Conservation (phyloP, 306 rosid genomes). For the Acacia crassicarpa region DNA sequence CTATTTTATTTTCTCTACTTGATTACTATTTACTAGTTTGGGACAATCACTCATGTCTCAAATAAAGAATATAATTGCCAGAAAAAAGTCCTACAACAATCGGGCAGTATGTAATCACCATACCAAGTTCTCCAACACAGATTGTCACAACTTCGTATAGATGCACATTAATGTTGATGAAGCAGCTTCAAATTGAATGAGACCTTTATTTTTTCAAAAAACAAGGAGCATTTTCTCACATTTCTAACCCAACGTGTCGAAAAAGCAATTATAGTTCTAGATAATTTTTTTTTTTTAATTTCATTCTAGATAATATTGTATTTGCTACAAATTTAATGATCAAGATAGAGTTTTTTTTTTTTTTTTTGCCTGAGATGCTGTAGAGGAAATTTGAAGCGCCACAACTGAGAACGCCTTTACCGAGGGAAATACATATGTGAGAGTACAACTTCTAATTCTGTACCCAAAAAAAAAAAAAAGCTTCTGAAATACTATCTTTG, state of each 20-base stretch:
- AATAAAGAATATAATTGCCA: too few relatives aligned
- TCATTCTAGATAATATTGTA: neutral
- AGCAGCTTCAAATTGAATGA: neutral
- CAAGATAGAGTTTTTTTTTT: neutral
- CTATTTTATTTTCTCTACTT: neutral
- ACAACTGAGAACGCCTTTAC: neutral
- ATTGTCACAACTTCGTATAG: neutral
- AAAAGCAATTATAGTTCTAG: neutral
- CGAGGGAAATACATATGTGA: neutral
- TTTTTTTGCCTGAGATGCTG: neutral
- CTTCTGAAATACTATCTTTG: neutral
- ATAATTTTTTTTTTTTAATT: too few relatives aligned
- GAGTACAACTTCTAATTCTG: constrained; percentile 8
- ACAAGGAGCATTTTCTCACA: neutral
- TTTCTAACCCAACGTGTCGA: neutral
- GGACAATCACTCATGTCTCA: too few relatives aligned
- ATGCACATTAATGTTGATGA: neutral
- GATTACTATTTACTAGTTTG: neutral
- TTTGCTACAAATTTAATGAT: neutral
- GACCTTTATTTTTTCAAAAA: neutral
- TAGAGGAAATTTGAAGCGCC: neutral
- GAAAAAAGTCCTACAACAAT: too few relatives aligned
- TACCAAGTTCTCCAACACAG: neutral
- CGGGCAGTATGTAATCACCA: too few relatives aligned
- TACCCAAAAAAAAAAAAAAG: constrained; percentile 15